Evolutionary conservation across 257 asterid species (phyloP).

Genomic region (Capsicum pubescens): DNA sequence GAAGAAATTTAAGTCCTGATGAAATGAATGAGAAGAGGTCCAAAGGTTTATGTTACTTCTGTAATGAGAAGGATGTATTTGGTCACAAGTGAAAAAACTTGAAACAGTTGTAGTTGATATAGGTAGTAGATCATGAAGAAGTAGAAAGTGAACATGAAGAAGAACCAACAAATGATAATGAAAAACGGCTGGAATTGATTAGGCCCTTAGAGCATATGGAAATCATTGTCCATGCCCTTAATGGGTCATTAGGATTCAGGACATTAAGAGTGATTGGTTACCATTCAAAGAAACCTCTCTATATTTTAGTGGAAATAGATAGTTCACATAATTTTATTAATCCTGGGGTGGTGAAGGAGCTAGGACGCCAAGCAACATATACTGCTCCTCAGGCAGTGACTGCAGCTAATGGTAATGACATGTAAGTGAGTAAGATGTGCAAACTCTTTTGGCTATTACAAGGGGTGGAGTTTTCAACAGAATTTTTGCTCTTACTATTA

Average conservation of each 20-base stretch:
- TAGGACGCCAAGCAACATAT: accelerated
- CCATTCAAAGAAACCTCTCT: neutral
- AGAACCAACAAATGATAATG: no score
- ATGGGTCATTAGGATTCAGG: neutral
- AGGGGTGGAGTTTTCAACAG: neutral
- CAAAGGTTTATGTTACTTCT: no score
- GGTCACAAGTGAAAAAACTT: no score
- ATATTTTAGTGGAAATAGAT: no score
- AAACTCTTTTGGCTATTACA: neutral
- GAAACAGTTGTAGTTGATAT: no score
- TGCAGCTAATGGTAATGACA: neutral
- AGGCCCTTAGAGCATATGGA: neutral
- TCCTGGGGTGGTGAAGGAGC: neutral
- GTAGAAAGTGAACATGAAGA: no score
- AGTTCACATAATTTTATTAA: neutral
- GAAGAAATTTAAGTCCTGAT: no score
- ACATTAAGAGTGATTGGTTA: neutral
- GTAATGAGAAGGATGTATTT: no score
- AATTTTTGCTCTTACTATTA: neutral
- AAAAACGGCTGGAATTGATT: no score
- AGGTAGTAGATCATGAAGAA: no score
- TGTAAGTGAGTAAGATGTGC: neutral
- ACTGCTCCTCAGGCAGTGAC: neutral
- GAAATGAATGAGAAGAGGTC: no score
- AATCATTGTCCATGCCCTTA: neutral